Evolutionary conservation across 345 rosid species (phyloP).

Genomic region (Salix koriyanagi): DNA sequence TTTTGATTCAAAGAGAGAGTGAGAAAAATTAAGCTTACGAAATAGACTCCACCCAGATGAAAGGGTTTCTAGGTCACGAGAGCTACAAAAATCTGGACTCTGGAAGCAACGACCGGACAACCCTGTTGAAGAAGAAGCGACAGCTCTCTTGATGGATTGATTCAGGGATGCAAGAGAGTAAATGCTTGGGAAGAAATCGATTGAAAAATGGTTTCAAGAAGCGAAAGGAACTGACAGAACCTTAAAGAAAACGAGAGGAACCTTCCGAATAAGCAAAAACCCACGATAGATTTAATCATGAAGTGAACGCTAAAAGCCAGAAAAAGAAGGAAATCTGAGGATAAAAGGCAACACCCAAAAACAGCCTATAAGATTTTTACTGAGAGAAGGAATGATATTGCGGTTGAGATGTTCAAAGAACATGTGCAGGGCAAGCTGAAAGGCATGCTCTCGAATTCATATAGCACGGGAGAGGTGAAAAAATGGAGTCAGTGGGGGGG

Average conservation of each 20-base stretch:
- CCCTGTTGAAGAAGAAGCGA: not conserved
- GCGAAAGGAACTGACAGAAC: not conserved
- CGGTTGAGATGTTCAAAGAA: not conserved
- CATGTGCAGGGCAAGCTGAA: not conserved
- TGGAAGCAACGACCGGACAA: not conserved
- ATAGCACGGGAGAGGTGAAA: not conserved
- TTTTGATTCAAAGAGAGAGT: not conserved
- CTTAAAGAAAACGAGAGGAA: not conserved
- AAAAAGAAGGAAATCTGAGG: slow-evolving; percentile 10
- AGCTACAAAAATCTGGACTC: not conserved
- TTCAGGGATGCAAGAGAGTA: not conserved
- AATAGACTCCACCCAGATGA: not conserved
- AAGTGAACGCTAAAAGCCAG: not conserved
- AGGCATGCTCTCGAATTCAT: slow-evolving; percentile 3
- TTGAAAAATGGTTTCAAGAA: not conserved
- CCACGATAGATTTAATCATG: slow-evolving; percentile 1
- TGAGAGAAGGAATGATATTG: not conserved
- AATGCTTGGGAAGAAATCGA: not conserved
- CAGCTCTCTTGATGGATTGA: not conserved
- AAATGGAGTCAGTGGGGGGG: not conserved
- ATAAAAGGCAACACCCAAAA: not conserved
- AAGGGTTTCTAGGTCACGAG: not conserved
- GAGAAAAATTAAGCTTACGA: not conserved
- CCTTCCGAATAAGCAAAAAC: slow-evolving; percentile 20
- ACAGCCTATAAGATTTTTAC: not conserved